These are phyloP conservation scores for Claviceps sp. DNA, from an alignment of 2,329 filamentous ascomycete genomes.

Conservation along the genomic window DNA sequence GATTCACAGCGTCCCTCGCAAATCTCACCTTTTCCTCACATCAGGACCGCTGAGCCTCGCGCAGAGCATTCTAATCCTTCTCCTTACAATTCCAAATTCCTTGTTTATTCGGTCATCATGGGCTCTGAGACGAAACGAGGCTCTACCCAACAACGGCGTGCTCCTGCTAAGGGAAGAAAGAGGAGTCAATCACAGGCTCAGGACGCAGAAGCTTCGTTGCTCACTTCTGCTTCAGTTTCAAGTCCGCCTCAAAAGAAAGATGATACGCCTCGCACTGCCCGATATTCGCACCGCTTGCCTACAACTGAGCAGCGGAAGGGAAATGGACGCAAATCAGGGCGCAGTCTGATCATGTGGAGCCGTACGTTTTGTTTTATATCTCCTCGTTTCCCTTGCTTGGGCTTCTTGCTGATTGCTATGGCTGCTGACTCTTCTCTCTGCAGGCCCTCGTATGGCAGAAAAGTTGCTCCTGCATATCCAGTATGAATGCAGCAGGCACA, in stretches of 20 bases:
- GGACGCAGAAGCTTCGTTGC: conserved; percentile 4
- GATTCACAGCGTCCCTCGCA: background rate
- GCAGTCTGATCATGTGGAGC: conserved; percentile 29
- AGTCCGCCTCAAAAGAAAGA: conserved; percentile 4
- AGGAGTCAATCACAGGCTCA: conserved; percentile 7
- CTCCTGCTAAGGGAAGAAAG: conserved; percentile 4
- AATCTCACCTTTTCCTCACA: background rate
- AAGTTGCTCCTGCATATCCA: conserved; percentile 28
- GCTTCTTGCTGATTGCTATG: background rate
- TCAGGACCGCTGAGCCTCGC: no score
- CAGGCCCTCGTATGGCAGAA: conserved; percentile 33
- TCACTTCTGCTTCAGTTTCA: background rate
- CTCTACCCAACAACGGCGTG: conserved; percentile 10
- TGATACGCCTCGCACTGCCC: conserved; percentile 7
- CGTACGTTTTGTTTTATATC: conserved; percentile 18
- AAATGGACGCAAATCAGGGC: conserved; percentile 20
- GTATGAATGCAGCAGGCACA: conserved; percentile 23
- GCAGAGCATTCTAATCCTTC: background rate
- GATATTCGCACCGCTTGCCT: conserved; percentile 14
- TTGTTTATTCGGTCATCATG: conserved; percentile 2
- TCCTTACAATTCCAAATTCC: background rate
- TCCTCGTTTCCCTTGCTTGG: background rate
- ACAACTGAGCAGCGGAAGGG: conserved; percentile 13
- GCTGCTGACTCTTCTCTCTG: background rate
- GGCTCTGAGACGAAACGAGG: conserved; percentile 3